phyloP scores from a whole-genome alignment of 257 asterid species.

The Thymus quinquecostatus region DNA sequence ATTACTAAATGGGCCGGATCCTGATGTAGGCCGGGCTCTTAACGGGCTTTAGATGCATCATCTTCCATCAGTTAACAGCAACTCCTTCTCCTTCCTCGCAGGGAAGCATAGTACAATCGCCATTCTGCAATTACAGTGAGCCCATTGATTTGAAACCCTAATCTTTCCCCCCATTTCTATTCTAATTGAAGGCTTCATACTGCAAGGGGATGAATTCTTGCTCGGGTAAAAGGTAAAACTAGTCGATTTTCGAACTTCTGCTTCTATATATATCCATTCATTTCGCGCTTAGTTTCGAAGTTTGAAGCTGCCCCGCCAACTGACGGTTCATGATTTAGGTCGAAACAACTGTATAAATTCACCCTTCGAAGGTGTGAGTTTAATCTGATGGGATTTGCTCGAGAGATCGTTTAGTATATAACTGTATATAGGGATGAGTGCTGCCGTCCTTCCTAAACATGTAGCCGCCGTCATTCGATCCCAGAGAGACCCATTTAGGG shows the following conservation, averaged over 20 bases:
- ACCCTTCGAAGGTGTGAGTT: too few relatives aligned
- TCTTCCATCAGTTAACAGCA: too few relatives aligned
- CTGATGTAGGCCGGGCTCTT: too few relatives aligned
- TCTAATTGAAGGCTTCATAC: neutral
- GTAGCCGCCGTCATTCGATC: constrained; percentile 73
- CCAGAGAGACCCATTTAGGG: constrained; percentile 81
- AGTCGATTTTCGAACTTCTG: neutral
- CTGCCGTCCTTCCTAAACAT: constrained; percentile 76
- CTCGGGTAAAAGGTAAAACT: constrained; percentile 23
- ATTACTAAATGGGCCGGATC: constrained; percentile 9
- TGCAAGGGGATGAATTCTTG: neutral
- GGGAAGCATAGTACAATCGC: neutral
- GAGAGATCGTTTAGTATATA: constrained; percentile 25
- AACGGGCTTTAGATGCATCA: too few relatives aligned
- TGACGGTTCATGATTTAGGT: constrained; percentile 17
- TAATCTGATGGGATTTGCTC: constrained; percentile 33
- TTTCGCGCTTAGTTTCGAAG: constrained; percentile 7
- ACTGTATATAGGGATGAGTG: constrained; percentile 54
- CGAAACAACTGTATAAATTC: too few relatives aligned
- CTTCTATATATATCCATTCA: constrained; percentile 6
- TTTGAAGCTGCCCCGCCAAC: constrained; percentile 21
- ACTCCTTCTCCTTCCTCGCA: too few relatives aligned
- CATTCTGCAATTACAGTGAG: neutral
- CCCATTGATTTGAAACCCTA: constrained; percentile 28
- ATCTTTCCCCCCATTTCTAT: neutral